Percentiles rank a stretch among this genome's conserved stretches.
These are phyloP conservation scores for Curvularia hawaiiensis DNA, from an alignment of 2,329 filamentous ascomycete genomes.

Conservation along the genomic window DNA sequence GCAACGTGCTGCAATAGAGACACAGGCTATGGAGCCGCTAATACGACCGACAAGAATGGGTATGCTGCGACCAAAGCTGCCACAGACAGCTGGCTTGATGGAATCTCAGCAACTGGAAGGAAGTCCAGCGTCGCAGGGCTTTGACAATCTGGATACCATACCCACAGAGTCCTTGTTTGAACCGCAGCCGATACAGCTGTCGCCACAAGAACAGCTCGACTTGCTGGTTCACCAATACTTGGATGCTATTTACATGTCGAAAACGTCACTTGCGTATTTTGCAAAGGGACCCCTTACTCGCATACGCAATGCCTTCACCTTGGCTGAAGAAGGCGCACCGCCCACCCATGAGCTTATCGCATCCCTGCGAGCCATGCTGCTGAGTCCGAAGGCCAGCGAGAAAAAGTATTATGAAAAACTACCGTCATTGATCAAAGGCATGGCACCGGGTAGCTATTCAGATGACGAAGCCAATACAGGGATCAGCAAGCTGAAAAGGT, in stretches of 20 bases:
- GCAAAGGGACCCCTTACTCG: conserved; percentile 80
- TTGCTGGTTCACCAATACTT: conserved; percentile 49
- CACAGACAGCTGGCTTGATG: conserved; percentile 8
- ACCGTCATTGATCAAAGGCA: conserved; percentile 66
- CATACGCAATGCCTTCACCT: conserved; percentile 71
- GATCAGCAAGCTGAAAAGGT: conserved; percentile 46
- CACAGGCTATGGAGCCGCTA: conserved; percentile 21
- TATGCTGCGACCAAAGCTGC: conserved; percentile 37
- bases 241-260: conserved; percentile 54
- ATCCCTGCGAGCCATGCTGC: conserved; percentile 72
- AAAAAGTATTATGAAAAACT: conserved; percentile 80
- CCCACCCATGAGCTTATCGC: conserved; percentile 67
- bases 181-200: conserved; percentile 14
- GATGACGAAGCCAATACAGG: conserved; percentile 49
- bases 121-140: conserved; percentile 6
- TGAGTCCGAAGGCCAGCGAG: conserved; percentile 71
- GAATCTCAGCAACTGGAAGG: conserved; percentile 6
- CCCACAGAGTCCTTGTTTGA: conserved; percentile 15
- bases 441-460: conserved; percentile 50
- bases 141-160: neutral
- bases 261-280: conserved; percentile 82
- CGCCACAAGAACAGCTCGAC: conserved; percentile 57
- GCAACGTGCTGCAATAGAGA: conserved; percentile 35
- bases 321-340: conserved; percentile 64
- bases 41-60: conserved; percentile 32